phyloP scores from a whole-genome alignment of 2,329 filamentous ascomycete genomes.

The Aspergillus brasiliensis region DNA sequence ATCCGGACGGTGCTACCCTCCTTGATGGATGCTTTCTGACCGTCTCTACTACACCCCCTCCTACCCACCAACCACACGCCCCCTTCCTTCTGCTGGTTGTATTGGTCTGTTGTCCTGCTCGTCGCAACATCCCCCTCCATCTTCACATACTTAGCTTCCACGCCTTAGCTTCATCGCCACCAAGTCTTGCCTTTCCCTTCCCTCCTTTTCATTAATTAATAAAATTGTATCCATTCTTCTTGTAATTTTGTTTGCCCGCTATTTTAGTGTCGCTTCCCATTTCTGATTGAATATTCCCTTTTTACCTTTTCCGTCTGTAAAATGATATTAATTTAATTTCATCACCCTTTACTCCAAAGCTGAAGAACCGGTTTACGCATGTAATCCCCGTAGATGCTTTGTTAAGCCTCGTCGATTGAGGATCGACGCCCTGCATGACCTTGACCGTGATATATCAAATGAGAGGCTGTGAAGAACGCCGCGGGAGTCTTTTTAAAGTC shows the following conservation, averaged over 20 bases:
- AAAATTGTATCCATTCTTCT: constrained; percentile 14
- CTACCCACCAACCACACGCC: constrained; percentile 11
- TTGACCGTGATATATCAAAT: constrained; percentile 48
- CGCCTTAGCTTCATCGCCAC: constrained; percentile 17
- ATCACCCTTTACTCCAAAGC: constrained; percentile 8
- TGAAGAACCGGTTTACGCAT: constrained; percentile 21
- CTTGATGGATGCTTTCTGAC: constrained; percentile 17
- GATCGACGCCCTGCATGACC: constrained; percentile 51
- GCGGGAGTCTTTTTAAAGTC: constrained; percentile 39
- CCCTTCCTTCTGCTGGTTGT: not conserved
- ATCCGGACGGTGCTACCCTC: constrained; percentile 29
- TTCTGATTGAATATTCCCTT: constrained; percentile 2
- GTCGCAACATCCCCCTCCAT: constrained; percentile 14
- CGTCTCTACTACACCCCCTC: constrained; percentile 15
- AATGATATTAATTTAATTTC: constrained; percentile 1
- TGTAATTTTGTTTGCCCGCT: constrained; percentile 9
- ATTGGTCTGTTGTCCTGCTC: not conserved
- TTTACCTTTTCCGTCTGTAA: not conserved
- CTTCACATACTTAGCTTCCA: constrained; percentile 11
- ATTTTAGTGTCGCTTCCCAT: constrained; percentile 3
- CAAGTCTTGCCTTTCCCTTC: constrained; percentile 26
- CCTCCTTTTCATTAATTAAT: constrained; percentile 27
- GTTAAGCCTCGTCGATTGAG: constrained; percentile 41
- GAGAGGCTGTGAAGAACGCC: constrained; percentile 42
- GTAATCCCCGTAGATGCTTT: constrained; percentile 30